Percentiles rank a stretch among this genome's conserved stretches.
Evolutionary conservation across 2,329 filamentous ascomycete species (phyloP).

Genomic region (Diaporthe velutina): DNA sequence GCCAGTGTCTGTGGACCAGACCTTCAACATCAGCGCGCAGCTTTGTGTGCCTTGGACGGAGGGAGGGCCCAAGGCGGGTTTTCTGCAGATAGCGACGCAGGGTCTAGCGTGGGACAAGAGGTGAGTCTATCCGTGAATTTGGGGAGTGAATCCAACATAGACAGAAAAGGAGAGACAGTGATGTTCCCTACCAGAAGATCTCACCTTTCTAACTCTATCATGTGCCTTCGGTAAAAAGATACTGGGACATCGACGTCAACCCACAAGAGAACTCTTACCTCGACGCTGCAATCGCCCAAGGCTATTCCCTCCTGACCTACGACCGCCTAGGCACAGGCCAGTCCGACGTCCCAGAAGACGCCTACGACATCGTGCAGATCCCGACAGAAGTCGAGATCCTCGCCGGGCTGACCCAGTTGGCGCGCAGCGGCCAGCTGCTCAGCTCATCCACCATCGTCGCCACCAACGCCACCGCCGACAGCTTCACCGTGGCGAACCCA

Average conservation of each 20-base stretch:
- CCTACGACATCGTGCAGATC: constrained; percentile 54
- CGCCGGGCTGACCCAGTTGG: constrained; percentile 50
- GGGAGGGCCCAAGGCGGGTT: constrained; percentile 39
- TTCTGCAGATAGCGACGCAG: constrained; percentile 57
- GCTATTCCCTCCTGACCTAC: constrained; percentile 55
- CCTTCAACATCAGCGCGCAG: constrained; percentile 44
- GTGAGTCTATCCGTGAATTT: constrained; percentile 53
- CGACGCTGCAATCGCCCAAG: constrained; percentile 49
- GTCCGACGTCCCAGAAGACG: constrained; percentile 51
- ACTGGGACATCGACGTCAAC: constrained; percentile 50
- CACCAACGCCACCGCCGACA: constrained; percentile 40
- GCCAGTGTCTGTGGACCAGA: constrained; percentile 36
- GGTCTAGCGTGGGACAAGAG: constrained; percentile 57
- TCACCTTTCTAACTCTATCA: neutral
- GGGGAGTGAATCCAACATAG: neutral
- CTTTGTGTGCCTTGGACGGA: constrained; percentile 42
- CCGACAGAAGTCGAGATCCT: constrained; percentile 56
- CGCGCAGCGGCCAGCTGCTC: constrained; percentile 50
- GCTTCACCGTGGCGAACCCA: constrained; percentile 37
- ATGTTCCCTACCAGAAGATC: neutral
- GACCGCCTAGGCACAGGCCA: constrained; percentile 54
- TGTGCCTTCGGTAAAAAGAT: constrained; percentile 41
- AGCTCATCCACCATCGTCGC: constrained; percentile 41
- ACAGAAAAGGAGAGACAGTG: neutral
- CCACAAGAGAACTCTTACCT: constrained; percentile 52